phyloP scores from a whole-genome alignment of 2,329 filamentous ascomycete species.

The Chaetomium sp. region DNA sequence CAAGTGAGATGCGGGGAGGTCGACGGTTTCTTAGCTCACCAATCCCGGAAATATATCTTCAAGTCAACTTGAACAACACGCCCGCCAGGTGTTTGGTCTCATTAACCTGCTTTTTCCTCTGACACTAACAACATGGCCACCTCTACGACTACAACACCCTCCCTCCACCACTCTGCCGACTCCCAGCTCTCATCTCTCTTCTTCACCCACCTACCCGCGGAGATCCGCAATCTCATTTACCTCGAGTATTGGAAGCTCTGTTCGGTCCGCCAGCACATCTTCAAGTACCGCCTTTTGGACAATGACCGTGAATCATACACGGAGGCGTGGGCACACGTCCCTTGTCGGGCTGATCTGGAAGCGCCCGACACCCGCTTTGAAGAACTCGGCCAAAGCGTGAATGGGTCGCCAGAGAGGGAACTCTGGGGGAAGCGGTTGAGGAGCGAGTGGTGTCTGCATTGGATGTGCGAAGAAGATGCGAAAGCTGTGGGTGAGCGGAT shows the following conservation, averaged over 20 bases:
- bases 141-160: slow-evolving; percentile 11
- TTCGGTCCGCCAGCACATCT: slow-evolving; percentile 21
- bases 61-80: too few species aligned
- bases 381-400: background rate
- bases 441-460: slow-evolving; percentile 23
- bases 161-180: slow-evolving; percentile 33
- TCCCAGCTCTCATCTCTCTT: slow-evolving; percentile 36
- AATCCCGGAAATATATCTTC: too few species aligned
- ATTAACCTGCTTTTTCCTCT: background rate
- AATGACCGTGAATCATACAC: background rate
- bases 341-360: slow-evolving; percentile 16
- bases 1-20: background rate
- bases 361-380: slow-evolving; percentile 9
- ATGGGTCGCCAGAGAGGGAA: background rate
- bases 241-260: slow-evolving; percentile 23
- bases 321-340: slow-evolving; percentile 12
- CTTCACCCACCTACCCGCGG: slow-evolving; percentile 25
- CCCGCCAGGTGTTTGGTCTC: too few species aligned
- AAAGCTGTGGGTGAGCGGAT: background rate
- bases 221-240: slow-evolving; percentile 30
- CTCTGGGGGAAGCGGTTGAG: slow-evolving; percentile 16
- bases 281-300: background rate
- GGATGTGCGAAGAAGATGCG: slow-evolving; percentile 17
- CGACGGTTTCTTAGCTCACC: background rate
- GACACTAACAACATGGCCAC: background rate